A percentile compares a stretch with the other conserved stretches of the same genome.
These are phyloP conservation scores for Penicillium bovifimosum DNA, from an alignment of 495 filamentous ascomycete species.

Conservation along the genomic window DNA sequence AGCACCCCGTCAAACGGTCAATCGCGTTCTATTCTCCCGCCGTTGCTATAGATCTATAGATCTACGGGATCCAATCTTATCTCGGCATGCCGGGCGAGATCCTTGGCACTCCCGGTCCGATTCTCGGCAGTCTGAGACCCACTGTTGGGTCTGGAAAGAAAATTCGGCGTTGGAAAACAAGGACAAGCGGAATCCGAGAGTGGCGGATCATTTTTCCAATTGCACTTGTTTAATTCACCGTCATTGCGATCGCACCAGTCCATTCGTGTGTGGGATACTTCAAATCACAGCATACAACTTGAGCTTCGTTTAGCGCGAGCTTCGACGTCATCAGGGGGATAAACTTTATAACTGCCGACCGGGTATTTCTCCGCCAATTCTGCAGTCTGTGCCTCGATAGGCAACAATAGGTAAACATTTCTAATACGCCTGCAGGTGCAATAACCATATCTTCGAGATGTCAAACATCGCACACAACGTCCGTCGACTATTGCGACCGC, in stretches of 20 bases:
- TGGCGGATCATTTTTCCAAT: background rate
- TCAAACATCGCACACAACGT: conserved; percentile 6
- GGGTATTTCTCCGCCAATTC: background rate
- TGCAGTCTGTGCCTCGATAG: background rate
- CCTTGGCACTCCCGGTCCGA: background rate
- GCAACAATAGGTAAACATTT: background rate
- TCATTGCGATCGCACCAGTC: background rate
- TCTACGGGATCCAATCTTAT: background rate
- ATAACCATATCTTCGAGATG: conserved; percentile 1
- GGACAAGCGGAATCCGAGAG: background rate
- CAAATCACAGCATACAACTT: background rate
- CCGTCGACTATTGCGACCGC: conserved; percentile 12
- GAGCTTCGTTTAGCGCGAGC: background rate
- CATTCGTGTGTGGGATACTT: background rate
- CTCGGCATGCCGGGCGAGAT: background rate
- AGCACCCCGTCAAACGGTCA: too few species aligned
- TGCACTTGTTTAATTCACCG: background rate
- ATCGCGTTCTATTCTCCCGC: too few species aligned
- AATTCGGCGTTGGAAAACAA: background rate
- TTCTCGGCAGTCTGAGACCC: background rate
- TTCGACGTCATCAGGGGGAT: background rate
- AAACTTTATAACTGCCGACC: background rate
- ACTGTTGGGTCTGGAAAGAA: background rate
- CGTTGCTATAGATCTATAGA: background rate
- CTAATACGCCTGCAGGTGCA: background rate